Conservation (phyloP, 208 protist genomes). For the Willaertia magna region DNA sequence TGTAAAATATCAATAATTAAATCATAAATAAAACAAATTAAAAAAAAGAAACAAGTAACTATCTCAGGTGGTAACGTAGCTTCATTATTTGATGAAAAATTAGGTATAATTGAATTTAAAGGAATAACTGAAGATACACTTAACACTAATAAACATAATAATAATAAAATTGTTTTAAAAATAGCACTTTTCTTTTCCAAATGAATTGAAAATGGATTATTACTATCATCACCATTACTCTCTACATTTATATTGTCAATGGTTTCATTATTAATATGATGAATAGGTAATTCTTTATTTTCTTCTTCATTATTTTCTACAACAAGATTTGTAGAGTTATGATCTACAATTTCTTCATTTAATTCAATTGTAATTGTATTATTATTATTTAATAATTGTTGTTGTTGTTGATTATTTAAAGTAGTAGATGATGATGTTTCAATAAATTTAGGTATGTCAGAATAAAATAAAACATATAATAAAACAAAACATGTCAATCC, state of each 20-base stretch:
- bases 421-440: background rate
- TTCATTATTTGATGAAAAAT: background rate
- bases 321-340: too few relatives aligned
- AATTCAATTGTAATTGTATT: background rate
- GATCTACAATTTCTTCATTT: too few relatives aligned
- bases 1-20: background rate
- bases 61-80: background rate
- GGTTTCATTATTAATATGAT: too few relatives aligned
- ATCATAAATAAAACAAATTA: conserved; percentile 10
- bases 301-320: too few relatives aligned
- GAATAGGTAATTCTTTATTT: too few relatives aligned
- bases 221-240: too few relatives aligned
- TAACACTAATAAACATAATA: conserved; percentile 18
- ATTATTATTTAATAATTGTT: background rate
- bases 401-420: background rate
- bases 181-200: background rate
- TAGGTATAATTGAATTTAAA: too few relatives aligned
- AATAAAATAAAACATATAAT: conserved; percentile 6
- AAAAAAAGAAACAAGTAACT: background rate
- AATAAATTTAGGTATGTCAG: conserved; percentile 4
- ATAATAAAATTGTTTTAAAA: conserved; percentile 11
- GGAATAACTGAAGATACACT: background rate
- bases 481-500: conserved; percentile 1
- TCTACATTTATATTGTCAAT: too few relatives aligned
- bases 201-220: too few relatives aligned